Conservation (phyloP, 257 asterid genomes). For the Capsicum pubescens region DNA sequence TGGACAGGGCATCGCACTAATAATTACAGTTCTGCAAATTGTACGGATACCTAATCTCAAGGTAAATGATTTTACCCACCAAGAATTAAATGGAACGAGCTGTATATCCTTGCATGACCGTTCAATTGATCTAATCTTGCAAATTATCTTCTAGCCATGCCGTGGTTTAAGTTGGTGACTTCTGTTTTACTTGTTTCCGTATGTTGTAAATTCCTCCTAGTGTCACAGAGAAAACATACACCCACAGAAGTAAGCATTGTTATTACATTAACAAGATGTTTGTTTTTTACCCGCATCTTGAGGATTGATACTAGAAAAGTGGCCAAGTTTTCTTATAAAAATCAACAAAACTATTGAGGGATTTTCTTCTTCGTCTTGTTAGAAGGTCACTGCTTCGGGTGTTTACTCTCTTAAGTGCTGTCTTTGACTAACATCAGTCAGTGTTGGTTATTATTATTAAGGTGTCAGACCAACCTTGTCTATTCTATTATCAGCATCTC, state of each 20-base stretch:
- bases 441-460: not conserved
- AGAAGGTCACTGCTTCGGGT: not conserved
- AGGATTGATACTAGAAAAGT: conserved; percentile 16
- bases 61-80: conserved; percentile 50
- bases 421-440: not conserved
- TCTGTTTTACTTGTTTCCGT: not conserved
- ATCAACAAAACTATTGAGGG: not conserved
- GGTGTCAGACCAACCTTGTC: not conserved
- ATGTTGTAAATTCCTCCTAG: not conserved
- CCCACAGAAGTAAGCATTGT: not conserved
- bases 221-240: not conserved
- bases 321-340: not conserved
- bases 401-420: not conserved
- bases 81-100: conserved; percentile 24
- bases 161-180: conserved; percentile 13
- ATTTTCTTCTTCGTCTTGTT: not conserved
- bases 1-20: conserved; percentile 82
- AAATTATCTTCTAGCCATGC: conserved; percentile 15
- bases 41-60: conserved; percentile 92
- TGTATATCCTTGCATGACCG: not conserved
- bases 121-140: conserved; percentile 26
- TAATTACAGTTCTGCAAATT: conserved; percentile 90
- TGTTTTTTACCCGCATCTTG: not conserved
- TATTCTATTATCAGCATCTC: not conserved
- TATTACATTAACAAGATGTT: not conserved